A percentile compares a stretch with the other conserved stretches of the same genome.
Evolutionary conservation across 2,329 filamentous ascomycete species (phyloP).

Genomic region (Ophiocordyceps camponoti-rufipedis): DNA sequence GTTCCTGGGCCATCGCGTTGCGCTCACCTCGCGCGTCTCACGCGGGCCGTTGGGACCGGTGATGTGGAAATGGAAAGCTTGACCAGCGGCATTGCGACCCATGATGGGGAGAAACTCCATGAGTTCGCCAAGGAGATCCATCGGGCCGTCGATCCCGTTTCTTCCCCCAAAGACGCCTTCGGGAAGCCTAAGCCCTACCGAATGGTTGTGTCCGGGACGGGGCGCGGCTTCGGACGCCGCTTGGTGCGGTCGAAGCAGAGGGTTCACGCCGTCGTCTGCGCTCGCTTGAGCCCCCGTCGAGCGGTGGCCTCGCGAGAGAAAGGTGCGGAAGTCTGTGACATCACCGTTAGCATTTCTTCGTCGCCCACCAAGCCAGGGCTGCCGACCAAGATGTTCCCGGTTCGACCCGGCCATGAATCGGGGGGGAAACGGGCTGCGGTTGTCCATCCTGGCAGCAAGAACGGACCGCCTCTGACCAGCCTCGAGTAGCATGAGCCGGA

Average conservation of each 20-base stretch:
- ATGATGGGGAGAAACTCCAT: constrained; percentile 34
- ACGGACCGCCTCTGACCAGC: constrained; percentile 22
- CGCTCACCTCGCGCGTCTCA: constrained; percentile 30
- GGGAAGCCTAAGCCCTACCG: constrained; percentile 34
- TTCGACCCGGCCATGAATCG: constrained; percentile 33
- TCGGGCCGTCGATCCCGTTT: constrained; percentile 27
- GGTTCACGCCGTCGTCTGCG: constrained; percentile 71
- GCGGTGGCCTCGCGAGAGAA: constrained; percentile 33
- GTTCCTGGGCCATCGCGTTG: constrained; percentile 21
- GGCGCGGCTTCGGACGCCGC: constrained; percentile 25
- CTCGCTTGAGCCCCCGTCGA: constrained; percentile 33
- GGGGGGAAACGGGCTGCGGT: constrained; percentile 42
- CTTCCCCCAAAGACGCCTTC: constrained; percentile 23
- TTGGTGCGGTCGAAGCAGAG: constrained; percentile 52
- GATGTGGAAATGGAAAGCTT: constrained; percentile 42
- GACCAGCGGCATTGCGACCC: constrained; percentile 25
- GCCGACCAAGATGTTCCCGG: constrained; percentile 30
- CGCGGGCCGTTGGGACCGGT: constrained; percentile 27
- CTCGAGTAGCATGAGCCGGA: constrained; percentile 30
- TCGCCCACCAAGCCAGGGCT: not conserved
- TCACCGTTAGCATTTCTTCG: not conserved
- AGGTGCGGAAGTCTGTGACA: constrained; percentile 26
- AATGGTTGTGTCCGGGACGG: constrained; percentile 28
- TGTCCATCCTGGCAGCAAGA: constrained; percentile 14
- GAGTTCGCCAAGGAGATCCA: constrained; percentile 36